Conservation (phyloP, 306 rosid species). For the Vigna radiata region DNA sequence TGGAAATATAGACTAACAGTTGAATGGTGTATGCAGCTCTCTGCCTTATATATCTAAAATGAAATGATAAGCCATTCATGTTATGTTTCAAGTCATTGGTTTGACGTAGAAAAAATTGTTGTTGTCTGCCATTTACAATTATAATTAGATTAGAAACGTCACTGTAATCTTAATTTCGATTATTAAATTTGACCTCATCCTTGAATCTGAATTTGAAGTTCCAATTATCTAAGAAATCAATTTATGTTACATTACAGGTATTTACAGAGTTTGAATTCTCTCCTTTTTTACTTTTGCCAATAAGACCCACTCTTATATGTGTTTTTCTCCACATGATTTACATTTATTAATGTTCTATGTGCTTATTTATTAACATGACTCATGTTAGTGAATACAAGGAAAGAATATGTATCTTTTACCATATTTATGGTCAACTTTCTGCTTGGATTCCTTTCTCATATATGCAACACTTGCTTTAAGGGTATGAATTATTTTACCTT, state of each 20-base stretch:
- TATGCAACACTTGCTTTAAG: constrained; percentile 12
- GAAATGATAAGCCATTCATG: constrained; percentile 17
- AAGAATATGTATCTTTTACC: constrained; percentile 1
- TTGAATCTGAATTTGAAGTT: not conserved
- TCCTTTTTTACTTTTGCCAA: not conserved
- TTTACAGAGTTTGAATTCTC: constrained; percentile 10
- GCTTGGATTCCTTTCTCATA: not conserved
- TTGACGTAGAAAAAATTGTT: constrained; percentile 3
- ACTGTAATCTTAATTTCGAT: not conserved
- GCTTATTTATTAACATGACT: not conserved
- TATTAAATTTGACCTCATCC: constrained; percentile 1
- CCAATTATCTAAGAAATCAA: not conserved
- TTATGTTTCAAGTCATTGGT: constrained; percentile 11
- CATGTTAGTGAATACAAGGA: not conserved
- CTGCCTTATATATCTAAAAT: constrained; percentile 2
- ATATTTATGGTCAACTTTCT: constrained; percentile 16
- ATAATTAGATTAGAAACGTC: not conserved
- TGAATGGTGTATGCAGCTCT: constrained; percentile 5
- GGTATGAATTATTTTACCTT: constrained; percentile 22
- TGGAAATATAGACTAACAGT: constrained; percentile 13
- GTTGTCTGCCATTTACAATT: not conserved
- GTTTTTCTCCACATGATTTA: not conserved
- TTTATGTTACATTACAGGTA: not conserved
- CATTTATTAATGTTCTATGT: constrained; percentile 1
- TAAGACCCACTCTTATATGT: constrained; percentile 11